Base-by-base conservation (phyloP, 2,329 filamentous ascomycete species). In the Gliomastix tumulicola region DNA sequence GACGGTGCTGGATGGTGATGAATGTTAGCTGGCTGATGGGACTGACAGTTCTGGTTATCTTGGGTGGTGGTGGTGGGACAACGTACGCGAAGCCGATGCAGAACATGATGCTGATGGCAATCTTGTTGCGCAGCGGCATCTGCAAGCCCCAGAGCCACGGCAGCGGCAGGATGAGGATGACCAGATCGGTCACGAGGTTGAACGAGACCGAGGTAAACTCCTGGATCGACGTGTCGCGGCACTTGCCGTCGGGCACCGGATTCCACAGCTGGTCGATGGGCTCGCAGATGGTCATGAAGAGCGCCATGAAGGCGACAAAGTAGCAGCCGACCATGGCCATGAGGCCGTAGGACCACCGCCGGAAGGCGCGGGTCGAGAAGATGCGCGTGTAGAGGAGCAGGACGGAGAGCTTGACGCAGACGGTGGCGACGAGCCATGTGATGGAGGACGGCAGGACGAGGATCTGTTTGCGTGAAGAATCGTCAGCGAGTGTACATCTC, bases 111-210 rank as follows among this genome's bases (percentile, higher is more conserved):
- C 41, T 53, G 33, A 60, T 47, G 3, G 42, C 53, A 11, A 57
- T 28, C 41, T 59, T 60, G 28, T 60, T 63, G 10, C 56, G 54
- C 19, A 46, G 37, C 2, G 55, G 54, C 57, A 68, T 62, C 35
- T 63, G 56, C 15, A 68, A 48, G 11, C 56, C 54, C 62, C 63
- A 67, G 2, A 68, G 55, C 46, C 62, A 58, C 6, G 61, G 54
- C 22, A 62, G 54, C 4, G 65, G 65, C 9, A 68, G 55, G 25
- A 57, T 53, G 16, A 66, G 48, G 17, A 68, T 50, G 34, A 59
- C 55, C 39, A 53, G 3, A 35, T 57, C 54, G n/a, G 57, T 25
- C 21, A 49, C 6, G 12, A 55, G 32, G 35, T 56, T 57, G 15
- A 49, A 39, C 5, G 39, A 41, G 15, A 54, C 39, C 9, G 50